Conservation (phyloP, 2,329 filamentous ascomycete species). For the Fusarium sp. region DNA sequence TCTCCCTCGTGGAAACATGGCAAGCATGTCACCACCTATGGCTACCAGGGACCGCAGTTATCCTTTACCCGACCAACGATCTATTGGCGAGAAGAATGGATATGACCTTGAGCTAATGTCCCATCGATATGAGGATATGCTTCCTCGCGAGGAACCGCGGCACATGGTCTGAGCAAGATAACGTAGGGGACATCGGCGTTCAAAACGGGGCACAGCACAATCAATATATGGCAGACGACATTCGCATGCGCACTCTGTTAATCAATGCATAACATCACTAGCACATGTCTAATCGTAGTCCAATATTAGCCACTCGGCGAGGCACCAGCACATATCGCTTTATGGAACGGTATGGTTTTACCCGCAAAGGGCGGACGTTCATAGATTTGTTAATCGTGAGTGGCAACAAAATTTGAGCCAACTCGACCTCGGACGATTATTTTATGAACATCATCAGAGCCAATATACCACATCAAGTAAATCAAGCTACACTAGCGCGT, state of each 20-base stretch:
- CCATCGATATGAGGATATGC: constrained; percentile 67
- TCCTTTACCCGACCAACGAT: constrained; percentile 47
- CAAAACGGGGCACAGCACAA: constrained; percentile 8
- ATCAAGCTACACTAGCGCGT: neutral
- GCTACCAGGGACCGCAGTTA: constrained; percentile 55
- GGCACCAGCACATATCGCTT: neutral
- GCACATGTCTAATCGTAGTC: constrained; percentile 2
- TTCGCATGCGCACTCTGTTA: constrained; percentile 1
- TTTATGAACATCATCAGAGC: neutral
- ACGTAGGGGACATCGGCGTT: constrained; percentile 1
- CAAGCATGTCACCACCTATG: constrained; percentile 63
- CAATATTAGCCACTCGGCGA: neutral
- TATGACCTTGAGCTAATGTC: constrained; percentile 61
- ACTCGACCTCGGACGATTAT: constrained; percentile 4
- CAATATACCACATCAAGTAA: neutral
- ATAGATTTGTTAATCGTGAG: neutral
- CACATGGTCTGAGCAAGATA: constrained; percentile 49
- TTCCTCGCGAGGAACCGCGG: constrained; percentile 60
- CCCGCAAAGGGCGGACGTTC: neutral
- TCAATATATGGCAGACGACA: constrained; percentile 13
- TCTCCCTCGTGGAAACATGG: constrained; percentile 45
- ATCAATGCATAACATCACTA: neutral
- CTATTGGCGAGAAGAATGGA: constrained; percentile 50
- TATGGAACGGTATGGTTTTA: neutral
- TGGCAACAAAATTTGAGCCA: neutral